Evolutionary conservation across 2,329 filamentous ascomycete species (phyloP).

Genomic region (Colletotrichum graminicola): DNA sequence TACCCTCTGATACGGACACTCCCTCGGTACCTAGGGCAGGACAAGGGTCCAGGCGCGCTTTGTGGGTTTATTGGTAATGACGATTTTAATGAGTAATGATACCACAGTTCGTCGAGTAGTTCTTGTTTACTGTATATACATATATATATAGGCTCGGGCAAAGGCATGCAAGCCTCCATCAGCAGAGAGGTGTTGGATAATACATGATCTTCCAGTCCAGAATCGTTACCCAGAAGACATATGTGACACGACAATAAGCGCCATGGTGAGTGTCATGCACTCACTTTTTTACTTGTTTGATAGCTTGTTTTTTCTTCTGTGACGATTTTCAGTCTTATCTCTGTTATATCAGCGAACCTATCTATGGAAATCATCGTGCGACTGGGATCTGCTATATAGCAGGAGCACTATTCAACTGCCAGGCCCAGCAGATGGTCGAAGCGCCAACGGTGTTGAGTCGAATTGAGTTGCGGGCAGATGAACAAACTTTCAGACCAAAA

Average conservation of each 20-base stretch:
- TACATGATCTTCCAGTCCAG: background rate
- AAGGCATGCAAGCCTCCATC: background rate
- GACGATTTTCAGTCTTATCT: background rate
- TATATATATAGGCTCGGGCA: background rate
- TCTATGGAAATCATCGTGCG: background rate
- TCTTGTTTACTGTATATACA: background rate
- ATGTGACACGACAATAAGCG: background rate
- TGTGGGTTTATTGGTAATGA: slow-evolving; percentile 36
- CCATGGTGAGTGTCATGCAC: background rate
- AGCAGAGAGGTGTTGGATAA: slow-evolving; percentile 11
- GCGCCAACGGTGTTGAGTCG: slow-evolving; percentile 14
- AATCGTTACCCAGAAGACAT: background rate
- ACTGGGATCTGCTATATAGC: background rate
- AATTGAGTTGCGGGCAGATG: background rate
- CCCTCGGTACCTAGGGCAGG: slow-evolving; percentile 19
- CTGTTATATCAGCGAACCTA: background rate
- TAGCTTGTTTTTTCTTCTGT: background rate
- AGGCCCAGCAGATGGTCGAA: background rate
- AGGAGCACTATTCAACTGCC: background rate
- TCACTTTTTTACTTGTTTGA: background rate
- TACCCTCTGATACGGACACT: slow-evolving; percentile 34
- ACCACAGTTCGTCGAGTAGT: slow-evolving; percentile 25
- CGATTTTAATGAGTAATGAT: slow-evolving; percentile 43
- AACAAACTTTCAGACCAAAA: slow-evolving; percentile 16
- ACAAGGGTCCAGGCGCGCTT: slow-evolving; percentile 25